Base-by-base conservation (phyloP, 768 basidiomycete species). In the Suillus americanus region DNA sequence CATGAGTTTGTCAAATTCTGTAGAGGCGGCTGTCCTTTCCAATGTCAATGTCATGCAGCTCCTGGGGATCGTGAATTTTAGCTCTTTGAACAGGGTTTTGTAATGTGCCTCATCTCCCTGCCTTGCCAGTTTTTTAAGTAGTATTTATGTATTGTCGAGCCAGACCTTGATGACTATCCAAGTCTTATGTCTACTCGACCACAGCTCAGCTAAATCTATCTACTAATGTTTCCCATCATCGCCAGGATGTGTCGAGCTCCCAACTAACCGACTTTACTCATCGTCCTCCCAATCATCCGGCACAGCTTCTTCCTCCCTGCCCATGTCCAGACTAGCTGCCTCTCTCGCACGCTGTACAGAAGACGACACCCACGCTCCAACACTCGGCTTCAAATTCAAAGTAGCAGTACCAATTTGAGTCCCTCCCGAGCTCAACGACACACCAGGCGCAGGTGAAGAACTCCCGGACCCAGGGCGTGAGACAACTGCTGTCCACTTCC, bases 241-340 rank as follows among this genome's bases (percentile, higher is more conserved):
- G 12, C 3, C 20, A 33, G 30, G 2, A 6, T 53, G 18, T 4
- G 2, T 5, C 30, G 33, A 33, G 30, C 53, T 30, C 20, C 5
- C 20, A 13, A 13, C 33, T 7, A 1, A 54, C 20, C 30, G 5
- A 33, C 53, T 54, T 30, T 73, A 84, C 5, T 64, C 69, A 64
- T 84, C 86, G 54, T 87, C 83, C 65, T 87, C 86, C 86, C 86
- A 88, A 66, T 82, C 73, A 41, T 83, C 81, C 1, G 85, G 86
- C 7, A 87, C 79, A 50, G 70, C 69, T 40, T 66, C 74, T 16
- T 38, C 38, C 38, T 41, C 33, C 20, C 13, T 9, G 20, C 10
- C 35, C 23, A 20, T 28, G 63, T 48, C 33, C 55, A 23, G 51
- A 57, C 25, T 51, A 4, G 25, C 46, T 8, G 33, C 61, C 8